A percentile compares a stretch with the other conserved stretches of the same genome.
Evolutionary conservation across 2,329 filamentous ascomycete species (phyloP).

Genomic region (Fusarium torreyae): DNA sequence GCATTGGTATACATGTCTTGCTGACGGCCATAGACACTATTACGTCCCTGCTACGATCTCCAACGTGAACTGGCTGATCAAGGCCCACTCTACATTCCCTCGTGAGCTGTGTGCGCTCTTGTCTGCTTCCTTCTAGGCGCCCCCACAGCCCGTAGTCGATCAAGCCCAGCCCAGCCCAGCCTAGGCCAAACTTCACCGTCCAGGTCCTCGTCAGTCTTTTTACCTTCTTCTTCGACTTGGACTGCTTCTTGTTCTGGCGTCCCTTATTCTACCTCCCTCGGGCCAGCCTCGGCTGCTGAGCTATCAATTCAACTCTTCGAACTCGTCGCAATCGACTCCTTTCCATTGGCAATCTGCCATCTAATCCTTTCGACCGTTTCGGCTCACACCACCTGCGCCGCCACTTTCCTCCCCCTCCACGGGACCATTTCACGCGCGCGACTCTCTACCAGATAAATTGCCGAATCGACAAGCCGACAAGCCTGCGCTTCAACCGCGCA

Average conservation of each 20-base stretch:
- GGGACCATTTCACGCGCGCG: conserved; percentile 39
- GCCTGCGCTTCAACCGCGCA: conserved; percentile 28
- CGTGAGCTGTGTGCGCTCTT: conserved; percentile 14
- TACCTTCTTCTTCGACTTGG: conserved; percentile 31
- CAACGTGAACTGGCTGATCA: conserved; percentile 37
- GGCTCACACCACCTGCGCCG: conserved; percentile 42
- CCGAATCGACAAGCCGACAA: conserved; percentile 29
- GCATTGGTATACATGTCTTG: not conserved
- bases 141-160: conserved; percentile 36
- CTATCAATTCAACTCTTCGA: conserved; percentile 31
- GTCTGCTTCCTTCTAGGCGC: conserved; percentile 21
- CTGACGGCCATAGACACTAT: not conserved
- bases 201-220: conserved; percentile 45
- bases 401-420: conserved; percentile 42
- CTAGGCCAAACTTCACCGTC: conserved; percentile 50
- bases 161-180: conserved; percentile 46
- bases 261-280: conserved; percentile 28
- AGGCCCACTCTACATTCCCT: conserved; percentile 29
- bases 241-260: conserved; percentile 31
- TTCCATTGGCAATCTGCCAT: not conserved
- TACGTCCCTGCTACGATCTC: conserved; percentile 5
- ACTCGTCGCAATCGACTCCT: conserved; percentile 17
- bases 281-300: conserved; percentile 37
- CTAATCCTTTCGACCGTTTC: conserved; percentile 37
- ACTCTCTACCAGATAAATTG: conserved; percentile 22